phyloP scores from a whole-genome alignment of 352 stramenopile species.

The Phytophthora syringae region DNA sequence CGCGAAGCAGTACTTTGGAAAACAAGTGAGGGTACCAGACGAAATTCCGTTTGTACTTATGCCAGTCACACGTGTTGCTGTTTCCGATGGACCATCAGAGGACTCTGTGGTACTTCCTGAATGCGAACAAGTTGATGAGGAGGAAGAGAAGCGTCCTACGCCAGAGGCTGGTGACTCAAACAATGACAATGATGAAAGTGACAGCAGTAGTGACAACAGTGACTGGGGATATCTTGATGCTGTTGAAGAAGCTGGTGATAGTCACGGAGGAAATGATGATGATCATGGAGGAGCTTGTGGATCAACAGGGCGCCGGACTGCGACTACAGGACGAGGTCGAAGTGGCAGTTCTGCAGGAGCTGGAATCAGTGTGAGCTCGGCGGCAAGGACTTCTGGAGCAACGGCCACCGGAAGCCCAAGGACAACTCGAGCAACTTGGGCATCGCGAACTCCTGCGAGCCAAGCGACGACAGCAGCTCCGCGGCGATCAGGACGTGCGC shows the following conservation, averaged over 20 bases:
- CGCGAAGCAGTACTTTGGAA: not conserved
- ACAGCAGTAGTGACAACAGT: conserved; percentile 7
- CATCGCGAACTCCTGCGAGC: too few relatives aligned
- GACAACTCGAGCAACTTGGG: too few relatives aligned
- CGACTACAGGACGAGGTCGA: not conserved
- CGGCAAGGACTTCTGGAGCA: too few relatives aligned
- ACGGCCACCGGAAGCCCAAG: too few relatives aligned
- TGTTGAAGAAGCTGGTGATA: too few relatives aligned
- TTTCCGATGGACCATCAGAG: not conserved
- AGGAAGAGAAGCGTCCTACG: not conserved
- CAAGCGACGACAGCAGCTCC: not conserved
- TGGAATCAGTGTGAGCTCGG: conserved; percentile 1
- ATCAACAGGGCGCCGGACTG: not conserved
- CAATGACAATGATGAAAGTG: not conserved
- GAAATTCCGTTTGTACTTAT: conserved; percentile 5
- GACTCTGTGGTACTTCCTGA: too few relatives aligned
- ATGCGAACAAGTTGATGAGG: not conserved
- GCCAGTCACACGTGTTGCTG: conserved; percentile 2
- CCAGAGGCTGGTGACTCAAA: not conserved
- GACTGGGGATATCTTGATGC: conserved; percentile 8
- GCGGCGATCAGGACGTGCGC: not conserved
- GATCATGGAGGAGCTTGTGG: not conserved
- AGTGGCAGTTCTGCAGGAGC: not conserved
- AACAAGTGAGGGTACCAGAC: not conserved
- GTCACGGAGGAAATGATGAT: not conserved